Evolutionary conservation across 441 rosid species (phyloP).

Genomic region (Populus trichocarpa): DNA sequence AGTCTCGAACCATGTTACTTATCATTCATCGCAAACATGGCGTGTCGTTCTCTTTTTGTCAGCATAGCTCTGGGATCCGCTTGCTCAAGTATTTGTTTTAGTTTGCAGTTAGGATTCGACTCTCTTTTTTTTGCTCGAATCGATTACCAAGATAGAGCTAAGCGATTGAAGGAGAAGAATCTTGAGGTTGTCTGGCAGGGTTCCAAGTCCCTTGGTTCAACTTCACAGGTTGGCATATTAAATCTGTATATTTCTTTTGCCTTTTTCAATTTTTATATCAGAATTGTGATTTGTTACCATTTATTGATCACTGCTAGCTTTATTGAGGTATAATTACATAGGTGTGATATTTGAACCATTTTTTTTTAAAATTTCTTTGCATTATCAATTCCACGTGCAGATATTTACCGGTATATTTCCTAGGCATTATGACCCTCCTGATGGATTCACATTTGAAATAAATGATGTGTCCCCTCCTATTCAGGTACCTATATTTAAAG

Average conservation of each 20-base stretch:
- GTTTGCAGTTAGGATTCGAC: constrained; percentile 82
- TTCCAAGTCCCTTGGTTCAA: constrained; percentile 80
- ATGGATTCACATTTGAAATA: constrained; percentile 89
- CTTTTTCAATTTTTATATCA: constrained; percentile 11
- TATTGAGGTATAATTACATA: neutral
- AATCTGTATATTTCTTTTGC: constrained; percentile 12
- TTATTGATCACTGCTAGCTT: neutral
- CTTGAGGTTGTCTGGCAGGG: constrained; percentile 97
- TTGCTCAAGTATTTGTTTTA: constrained; percentile 12
- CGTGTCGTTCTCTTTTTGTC: neutral
- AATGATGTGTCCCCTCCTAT: constrained; percentile 70
- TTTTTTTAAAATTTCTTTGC: constrained; percentile 9
- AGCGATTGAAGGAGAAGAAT: constrained; percentile 70
- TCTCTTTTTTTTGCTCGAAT: constrained; percentile 88
- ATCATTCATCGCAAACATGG: neutral
- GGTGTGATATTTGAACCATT: neutral
- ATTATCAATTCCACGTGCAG: constrained; percentile 34
- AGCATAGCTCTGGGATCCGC: neutral
- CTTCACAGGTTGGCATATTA: constrained; percentile 58
- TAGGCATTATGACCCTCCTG: constrained; percentile 83
- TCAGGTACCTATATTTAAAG: constrained; percentile 49
- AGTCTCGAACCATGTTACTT: neutral
- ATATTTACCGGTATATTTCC: constrained; percentile 97
- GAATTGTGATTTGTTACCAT: neutral
- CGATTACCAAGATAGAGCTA: constrained; percentile 92